Evolutionary conservation across 202 grass and related monocot species (phyloP).

Genomic region (Zoysia matrella): DNA sequence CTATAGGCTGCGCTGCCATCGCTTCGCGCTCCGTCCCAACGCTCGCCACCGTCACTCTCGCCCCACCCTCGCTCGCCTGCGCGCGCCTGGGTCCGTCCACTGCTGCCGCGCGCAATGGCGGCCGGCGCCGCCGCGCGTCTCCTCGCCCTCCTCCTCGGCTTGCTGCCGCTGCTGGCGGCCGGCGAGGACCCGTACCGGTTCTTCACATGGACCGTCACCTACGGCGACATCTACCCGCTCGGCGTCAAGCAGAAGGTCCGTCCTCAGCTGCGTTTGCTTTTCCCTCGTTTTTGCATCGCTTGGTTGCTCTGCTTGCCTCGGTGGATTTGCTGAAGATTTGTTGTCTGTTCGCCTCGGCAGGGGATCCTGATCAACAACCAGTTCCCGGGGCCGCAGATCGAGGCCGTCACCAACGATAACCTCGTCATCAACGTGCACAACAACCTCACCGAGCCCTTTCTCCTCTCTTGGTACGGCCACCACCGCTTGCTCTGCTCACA

Average conservation of each 20-base stretch:
- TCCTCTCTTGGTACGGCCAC: slow-evolving; percentile 79
- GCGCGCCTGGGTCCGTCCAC: neutral
- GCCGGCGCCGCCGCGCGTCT: neutral
- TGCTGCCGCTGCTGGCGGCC: slow-evolving; percentile 31
- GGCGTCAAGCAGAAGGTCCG: slow-evolving; percentile 83
- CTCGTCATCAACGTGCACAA: slow-evolving; percentile 94
- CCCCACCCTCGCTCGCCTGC: neutral
- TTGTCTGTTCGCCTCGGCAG: slow-evolving; percentile 20
- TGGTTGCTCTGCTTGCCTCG: no score
- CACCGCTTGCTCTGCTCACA: neutral
- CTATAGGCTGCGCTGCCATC: neutral
- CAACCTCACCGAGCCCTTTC: slow-evolving; percentile 85
- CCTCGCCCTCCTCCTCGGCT: slow-evolving; percentile 7
- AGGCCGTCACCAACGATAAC: slow-evolving; percentile 96
- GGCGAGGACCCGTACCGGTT: slow-evolving; percentile 92
- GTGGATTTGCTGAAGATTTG: no score
- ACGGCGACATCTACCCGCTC: slow-evolving; percentile 84
- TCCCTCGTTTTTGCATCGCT: no score
- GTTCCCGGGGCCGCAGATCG: slow-evolving; percentile 94
- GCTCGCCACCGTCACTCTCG: neutral
- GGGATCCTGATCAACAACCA: slow-evolving; percentile 93
- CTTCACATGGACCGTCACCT: slow-evolving; percentile 92
- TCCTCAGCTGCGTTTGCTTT: neutral
- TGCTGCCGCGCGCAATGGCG: slow-evolving; percentile 36
- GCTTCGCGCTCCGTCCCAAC: neutral